phyloP scores from a whole-genome alignment of 1,284 basidiomycete species.

The Baeospora myosura region DNA sequence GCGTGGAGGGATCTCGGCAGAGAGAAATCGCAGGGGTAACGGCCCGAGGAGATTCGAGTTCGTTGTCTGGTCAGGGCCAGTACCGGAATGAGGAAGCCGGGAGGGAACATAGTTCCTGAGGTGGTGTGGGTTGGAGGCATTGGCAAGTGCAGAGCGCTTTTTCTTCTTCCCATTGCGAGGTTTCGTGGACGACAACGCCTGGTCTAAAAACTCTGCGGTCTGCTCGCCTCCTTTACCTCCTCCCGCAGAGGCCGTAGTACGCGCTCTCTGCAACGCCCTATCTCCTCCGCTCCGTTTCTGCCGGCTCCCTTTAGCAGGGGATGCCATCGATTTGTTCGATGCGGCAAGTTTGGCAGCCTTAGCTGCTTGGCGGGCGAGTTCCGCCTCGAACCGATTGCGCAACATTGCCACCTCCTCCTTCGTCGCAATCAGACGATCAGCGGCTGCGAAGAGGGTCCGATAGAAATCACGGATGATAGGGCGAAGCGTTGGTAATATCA shows the following conservation, averaged over 20 bases:
- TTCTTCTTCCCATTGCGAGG: conserved; percentile 49
- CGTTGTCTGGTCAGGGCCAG: conserved; percentile 25
- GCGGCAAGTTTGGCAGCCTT: conserved; percentile 49
- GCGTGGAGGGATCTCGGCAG: conserved; percentile 56
- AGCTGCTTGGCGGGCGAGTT: conserved; percentile 59
- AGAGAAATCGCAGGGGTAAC: conserved; percentile 56
- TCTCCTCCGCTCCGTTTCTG: conserved; percentile 6
- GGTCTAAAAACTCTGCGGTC: conserved; percentile 31
- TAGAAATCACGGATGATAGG: conserved; percentile 7
- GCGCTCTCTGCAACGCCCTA: background rate
- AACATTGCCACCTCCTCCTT: conserved; percentile 59
- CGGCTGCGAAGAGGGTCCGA: conserved; percentile 38
- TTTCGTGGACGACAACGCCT: conserved; percentile 20
- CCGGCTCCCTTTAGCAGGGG: conserved; percentile 3
- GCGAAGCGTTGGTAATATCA: conserved; percentile 2
- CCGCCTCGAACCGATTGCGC: conserved; percentile 61
- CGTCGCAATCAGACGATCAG: conserved; percentile 58
- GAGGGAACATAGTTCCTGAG: conserved; percentile 82
- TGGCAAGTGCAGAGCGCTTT: conserved; percentile 78
- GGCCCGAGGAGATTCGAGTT: conserved; percentile 48
- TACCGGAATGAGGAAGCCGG: conserved; percentile 56
- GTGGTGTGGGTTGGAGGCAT: conserved; percentile 87
- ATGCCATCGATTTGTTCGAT: background rate
- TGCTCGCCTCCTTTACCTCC: conserved; percentile 23
- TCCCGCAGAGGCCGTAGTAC: conserved; percentile 9